These are phyloP conservation scores for Neurospora sp. DNA, from an alignment of 495 filamentous ascomycete species.

Conservation along the genomic window DNA sequence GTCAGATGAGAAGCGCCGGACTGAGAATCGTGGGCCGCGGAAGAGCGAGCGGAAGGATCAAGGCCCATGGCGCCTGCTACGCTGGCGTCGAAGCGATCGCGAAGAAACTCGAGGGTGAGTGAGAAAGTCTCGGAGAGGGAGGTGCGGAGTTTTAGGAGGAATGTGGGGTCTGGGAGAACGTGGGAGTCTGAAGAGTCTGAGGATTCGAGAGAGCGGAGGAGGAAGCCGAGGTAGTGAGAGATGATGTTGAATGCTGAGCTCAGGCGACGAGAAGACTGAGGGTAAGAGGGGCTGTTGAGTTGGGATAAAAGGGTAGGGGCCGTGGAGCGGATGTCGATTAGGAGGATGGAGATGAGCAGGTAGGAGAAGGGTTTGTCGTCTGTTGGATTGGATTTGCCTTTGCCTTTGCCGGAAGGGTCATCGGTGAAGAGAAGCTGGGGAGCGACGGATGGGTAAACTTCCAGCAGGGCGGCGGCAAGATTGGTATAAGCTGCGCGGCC, in stretches of 20 bases:
- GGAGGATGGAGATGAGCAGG: constrained; percentile 48
- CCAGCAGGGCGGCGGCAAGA: constrained; percentile 41
- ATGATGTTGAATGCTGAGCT: constrained; percentile 49
- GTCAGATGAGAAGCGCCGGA: constrained; percentile 24
- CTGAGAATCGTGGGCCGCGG: constrained; percentile 18
- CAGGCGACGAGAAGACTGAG: constrained; percentile 38
- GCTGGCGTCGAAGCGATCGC: constrained; percentile 54
- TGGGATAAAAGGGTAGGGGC: constrained; percentile 49
- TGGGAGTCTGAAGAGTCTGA: background rate
- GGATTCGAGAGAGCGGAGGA: constrained; percentile 40
- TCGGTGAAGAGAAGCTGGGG: constrained; percentile 39
- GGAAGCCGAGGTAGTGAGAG: constrained; percentile 47
- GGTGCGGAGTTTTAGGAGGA: constrained; percentile 47
- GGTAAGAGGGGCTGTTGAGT: constrained; percentile 41
- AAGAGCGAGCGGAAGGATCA: constrained; percentile 34
- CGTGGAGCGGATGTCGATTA: constrained; percentile 52
- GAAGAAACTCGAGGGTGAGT: constrained; percentile 50
- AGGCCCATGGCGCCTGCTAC: constrained; percentile 44
- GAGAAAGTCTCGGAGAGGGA: constrained; percentile 50
- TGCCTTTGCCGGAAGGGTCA: background rate
- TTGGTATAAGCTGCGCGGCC: constrained; percentile 41
- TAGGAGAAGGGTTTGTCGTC: constrained; percentile 45
- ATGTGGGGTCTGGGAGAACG: constrained; percentile 31
- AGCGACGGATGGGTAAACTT: constrained; percentile 34
- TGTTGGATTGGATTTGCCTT: background rate